Evolutionary conservation across 768 basidiomycete species (phyloP).

Genomic region (Hortiboletus flavorubellus): DNA sequence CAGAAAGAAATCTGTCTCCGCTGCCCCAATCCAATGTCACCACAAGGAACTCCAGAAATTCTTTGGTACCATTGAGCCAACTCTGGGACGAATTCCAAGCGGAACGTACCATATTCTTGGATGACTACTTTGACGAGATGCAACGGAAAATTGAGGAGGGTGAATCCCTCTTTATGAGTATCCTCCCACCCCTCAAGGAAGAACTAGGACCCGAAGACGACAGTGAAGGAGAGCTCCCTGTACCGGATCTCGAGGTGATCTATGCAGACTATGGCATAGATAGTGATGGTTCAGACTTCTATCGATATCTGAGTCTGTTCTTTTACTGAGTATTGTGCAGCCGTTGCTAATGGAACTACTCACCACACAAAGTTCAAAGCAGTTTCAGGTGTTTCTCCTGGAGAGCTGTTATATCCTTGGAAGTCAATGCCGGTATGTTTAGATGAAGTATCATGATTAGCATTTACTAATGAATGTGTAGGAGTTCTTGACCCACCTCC

Average conservation of each 20-base stretch:
- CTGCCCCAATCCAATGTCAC: not conserved
- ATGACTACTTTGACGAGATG: constrained; percentile 11
- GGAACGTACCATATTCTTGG: not conserved
- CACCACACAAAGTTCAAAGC: not conserved
- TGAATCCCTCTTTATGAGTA: not conserved
- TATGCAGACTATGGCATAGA: constrained; percentile 1
- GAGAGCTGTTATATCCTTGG: constrained; percentile 7
- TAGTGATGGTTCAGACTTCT: not conserved
- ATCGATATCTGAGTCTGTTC: not conserved
- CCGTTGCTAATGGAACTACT: not conserved
- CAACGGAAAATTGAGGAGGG: not conserved
- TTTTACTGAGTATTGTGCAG: not conserved
- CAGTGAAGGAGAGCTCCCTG: not conserved
- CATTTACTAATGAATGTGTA: constrained; percentile 10
- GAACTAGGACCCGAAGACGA: constrained; percentile 6
- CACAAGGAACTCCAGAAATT: rapidly evolving
- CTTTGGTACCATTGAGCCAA: not conserved
- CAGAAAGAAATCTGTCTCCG: not conserved
- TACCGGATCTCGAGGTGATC: not conserved
- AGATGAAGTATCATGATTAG: not conserved
- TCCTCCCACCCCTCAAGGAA: constrained; percentile 4
- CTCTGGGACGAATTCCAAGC: constrained; percentile 11
- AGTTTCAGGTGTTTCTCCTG: not conserved
- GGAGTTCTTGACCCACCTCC: constrained; percentile 28
- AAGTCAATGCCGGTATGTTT: not conserved